Conservation (phyloP, 345 rosid species). For the Sonneratia alba region DNA sequence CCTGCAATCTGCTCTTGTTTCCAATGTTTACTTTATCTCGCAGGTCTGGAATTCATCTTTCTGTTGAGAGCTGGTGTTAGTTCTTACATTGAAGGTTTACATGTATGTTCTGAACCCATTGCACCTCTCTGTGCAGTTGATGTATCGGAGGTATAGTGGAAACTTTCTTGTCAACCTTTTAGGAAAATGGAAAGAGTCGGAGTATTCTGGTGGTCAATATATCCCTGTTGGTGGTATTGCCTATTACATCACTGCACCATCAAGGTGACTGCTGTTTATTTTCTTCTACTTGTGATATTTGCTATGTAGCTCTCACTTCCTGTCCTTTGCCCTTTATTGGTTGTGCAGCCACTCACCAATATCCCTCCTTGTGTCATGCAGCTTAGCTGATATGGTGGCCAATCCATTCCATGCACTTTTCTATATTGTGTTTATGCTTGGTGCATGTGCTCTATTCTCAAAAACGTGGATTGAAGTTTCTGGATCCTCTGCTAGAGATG, state of each 20-base stretch:
- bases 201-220: slow-evolving; percentile 67
- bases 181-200: slow-evolving; percentile 79
- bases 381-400: slow-evolving; percentile 85
- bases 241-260: slow-evolving; percentile 76
- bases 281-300: slow-evolving; percentile 1
- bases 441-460: slow-evolving; percentile 83
- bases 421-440: slow-evolving; percentile 68
- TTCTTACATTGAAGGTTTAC: not conserved
- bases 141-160: slow-evolving; percentile 65
- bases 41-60: slow-evolving; percentile 32
- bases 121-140: slow-evolving; percentile 35
- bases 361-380: slow-evolving; percentile 13
- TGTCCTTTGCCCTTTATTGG: not conserved
- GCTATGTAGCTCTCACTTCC: not conserved
- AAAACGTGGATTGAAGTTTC: slow-evolving; percentile 91
- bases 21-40: slow-evolving; percentile 78
- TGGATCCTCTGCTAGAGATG: slow-evolving; percentile 76
- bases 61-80: not conserved
- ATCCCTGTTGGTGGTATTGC: slow-evolving; percentile 76
- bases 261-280: slow-evolving; percentile 35
- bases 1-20: slow-evolving; percentile 72
- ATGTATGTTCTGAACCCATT: not conserved
- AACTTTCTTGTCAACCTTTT: slow-evolving; percentile 66
- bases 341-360: not conserved
- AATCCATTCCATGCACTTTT: slow-evolving; percentile 87